Evolutionary conservation across 192 early-diverging fungal species (phyloP).

Genomic region (Geranomyces variabilis): DNA sequence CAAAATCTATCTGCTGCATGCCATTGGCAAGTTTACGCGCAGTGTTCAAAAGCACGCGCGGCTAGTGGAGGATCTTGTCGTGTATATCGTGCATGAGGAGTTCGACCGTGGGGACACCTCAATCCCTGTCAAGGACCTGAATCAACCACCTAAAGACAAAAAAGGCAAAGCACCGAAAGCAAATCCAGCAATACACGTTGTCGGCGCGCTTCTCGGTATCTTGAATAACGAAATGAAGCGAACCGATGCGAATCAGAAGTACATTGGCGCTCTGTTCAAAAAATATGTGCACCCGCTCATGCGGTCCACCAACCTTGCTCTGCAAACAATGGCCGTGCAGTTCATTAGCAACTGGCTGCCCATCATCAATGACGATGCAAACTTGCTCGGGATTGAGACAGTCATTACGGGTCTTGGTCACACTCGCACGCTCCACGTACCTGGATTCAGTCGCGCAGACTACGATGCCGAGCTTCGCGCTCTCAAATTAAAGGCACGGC

Average conservation of each 20-base stretch:
- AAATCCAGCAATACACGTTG: slow-evolving; percentile 39
- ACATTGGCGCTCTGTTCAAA: slow-evolving; percentile 60
- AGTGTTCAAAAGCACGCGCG: slow-evolving; percentile 39
- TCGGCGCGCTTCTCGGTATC: slow-evolving; percentile 43
- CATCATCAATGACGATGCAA: slow-evolving; percentile 56
- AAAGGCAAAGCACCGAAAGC: not conserved
- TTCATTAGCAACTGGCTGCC: slow-evolving; percentile 63
- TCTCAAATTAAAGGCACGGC: slow-evolving; percentile 26
- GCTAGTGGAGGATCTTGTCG: slow-evolving; percentile 51
- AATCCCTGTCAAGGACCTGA: not conserved
- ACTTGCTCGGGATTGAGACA: slow-evolving; percentile 47
- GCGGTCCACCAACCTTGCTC: slow-evolving; percentile 36
- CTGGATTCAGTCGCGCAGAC: slow-evolving; percentile 33
- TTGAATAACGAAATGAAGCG: slow-evolving; percentile 53
- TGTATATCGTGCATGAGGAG: slow-evolving; percentile 54
- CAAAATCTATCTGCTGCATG: slow-evolving; percentile 54
- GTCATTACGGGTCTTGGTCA: slow-evolving; percentile 46
- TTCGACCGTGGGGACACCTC: slow-evolving; percentile 47
- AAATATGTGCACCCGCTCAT: slow-evolving; percentile 52
- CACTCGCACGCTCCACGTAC: slow-evolving; percentile 37
- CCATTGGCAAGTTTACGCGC: slow-evolving; percentile 55
- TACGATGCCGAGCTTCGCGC: slow-evolving; percentile 44
- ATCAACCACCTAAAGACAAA: slow-evolving; percentile 4
- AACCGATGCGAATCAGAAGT: slow-evolving; percentile 54
- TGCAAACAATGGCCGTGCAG: slow-evolving; percentile 56